A percentile compares a stretch with the other conserved stretches of the same genome.
phyloP scores from a whole-genome alignment of 306 rosid species.

The Prosopis cineraria region DNA sequence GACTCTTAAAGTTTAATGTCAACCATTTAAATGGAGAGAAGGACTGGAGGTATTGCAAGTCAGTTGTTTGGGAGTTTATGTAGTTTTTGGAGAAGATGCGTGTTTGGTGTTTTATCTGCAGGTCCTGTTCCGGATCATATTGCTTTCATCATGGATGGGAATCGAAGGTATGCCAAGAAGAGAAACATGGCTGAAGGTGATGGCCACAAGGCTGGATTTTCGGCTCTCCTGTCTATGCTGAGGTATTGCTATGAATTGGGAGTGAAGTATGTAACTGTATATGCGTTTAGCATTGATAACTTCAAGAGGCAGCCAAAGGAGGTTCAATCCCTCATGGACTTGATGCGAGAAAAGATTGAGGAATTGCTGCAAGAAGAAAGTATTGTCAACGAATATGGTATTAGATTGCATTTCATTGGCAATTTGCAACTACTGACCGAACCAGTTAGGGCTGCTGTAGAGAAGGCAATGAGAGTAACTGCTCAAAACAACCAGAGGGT shows the following conservation, averaged over 20 bases:
- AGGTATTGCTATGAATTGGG: slow-evolving; percentile 75
- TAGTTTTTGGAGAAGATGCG: slow-evolving; percentile 55
- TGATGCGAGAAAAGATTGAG: slow-evolving; percentile 74
- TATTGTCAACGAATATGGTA: slow-evolving; percentile 55
- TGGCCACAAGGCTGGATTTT: slow-evolving; percentile 72
- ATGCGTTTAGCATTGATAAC: slow-evolving; percentile 92
- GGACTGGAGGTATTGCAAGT: slow-evolving; percentile 25
- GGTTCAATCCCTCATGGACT: slow-evolving; percentile 64
- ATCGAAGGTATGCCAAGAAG: slow-evolving; percentile 76
- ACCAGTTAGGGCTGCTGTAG: slow-evolving; percentile 58
- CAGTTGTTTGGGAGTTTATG: slow-evolving; percentile 36
- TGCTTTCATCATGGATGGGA: slow-evolving; percentile 94
- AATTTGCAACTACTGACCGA: slow-evolving; percentile 58
- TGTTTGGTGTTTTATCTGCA: slow-evolving; percentile 51
- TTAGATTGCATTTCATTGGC: slow-evolving; percentile 66
- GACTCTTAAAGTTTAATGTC: slow-evolving; percentile 4
- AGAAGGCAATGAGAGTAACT: slow-evolving; percentile 72
- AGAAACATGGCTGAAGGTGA: slow-evolving; percentile 48
- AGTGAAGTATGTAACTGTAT: slow-evolving; percentile 61
- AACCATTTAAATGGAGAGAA: slow-evolving; percentile 48
- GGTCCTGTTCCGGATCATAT: slow-evolving; percentile 81
- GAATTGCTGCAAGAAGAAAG: slow-evolving; percentile 57
- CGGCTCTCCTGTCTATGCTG: slow-evolving; percentile 56
- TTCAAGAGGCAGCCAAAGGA: slow-evolving; percentile 65
- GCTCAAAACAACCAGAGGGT: slow-evolving; percentile 52